Conservation (phyloP, 2,329 filamentous ascomycete genomes). For the Aspergillus ibericus region DNA sequence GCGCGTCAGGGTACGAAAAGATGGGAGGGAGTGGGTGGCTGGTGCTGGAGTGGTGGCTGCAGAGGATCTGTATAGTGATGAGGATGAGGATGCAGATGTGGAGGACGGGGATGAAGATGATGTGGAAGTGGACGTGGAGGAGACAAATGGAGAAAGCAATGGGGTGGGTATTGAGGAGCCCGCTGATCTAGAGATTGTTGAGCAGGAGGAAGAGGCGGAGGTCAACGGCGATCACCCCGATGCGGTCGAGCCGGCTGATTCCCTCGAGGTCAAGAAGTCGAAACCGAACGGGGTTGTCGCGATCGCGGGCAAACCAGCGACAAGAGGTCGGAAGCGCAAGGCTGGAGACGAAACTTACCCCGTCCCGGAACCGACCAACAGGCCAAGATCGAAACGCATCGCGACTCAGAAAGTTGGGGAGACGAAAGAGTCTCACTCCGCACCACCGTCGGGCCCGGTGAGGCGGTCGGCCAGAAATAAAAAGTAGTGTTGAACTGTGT, state of each 20-base stretch:
- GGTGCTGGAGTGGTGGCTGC: neutral
- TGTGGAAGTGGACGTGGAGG: neutral
- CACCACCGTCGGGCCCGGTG: slow-evolving; percentile 21
- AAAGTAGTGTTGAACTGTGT: slow-evolving; percentile 8
- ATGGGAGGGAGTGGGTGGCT: neutral
- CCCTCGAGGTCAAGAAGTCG: neutral
- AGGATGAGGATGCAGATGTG: neutral
- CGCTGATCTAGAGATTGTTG: neutral
- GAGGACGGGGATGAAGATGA: neutral
- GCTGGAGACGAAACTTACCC: slow-evolving; percentile 11
- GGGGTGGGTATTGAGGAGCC: neutral
- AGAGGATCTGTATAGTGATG: neutral
- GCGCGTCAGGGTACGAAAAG: slow-evolving; percentile 20
- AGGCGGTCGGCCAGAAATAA: slow-evolving; percentile 33
- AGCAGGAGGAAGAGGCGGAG: neutral
- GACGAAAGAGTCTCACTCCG: slow-evolving; percentile 5
- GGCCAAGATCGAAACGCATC: slow-evolving; percentile 25
- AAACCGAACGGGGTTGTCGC: neutral
- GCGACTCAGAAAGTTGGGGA: slow-evolving; percentile 23
- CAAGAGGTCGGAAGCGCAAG: slow-evolving; percentile 25
- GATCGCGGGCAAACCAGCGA: neutral
- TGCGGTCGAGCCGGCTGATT: slow-evolving; percentile 10
- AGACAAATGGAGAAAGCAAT: neutral
- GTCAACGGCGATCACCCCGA: slow-evolving; percentile 16
- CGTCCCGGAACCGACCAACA: neutral